Percentiles rank a stretch among this genome's conserved stretches.
Evolutionary conservation across 345 rosid genomes (phyloP).

Genomic region (Citrus inodora): DNA sequence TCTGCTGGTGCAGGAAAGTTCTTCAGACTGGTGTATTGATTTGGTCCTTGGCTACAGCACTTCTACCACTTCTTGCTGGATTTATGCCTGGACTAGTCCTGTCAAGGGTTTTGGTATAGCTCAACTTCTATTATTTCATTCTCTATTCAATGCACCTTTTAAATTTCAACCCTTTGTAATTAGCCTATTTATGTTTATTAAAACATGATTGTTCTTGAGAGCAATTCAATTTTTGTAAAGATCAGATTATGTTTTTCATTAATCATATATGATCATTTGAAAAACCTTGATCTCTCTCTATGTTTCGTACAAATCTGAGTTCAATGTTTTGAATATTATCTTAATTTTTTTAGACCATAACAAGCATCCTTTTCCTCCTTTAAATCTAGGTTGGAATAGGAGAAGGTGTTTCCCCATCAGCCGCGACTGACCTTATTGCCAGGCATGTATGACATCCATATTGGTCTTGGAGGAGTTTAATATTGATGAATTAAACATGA

Average conservation of each 20-base stretch:
- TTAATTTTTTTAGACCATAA: neutral
- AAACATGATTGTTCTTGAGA: neutral
- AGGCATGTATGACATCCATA: slow-evolving; percentile 58
- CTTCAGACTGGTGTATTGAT: slow-evolving; percentile 78
- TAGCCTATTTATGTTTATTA: neutral
- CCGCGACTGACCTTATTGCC: slow-evolving; percentile 97
- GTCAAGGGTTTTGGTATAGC: slow-evolving; percentile 70
- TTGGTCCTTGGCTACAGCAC: slow-evolving; percentile 90
- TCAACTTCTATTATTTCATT: neutral
- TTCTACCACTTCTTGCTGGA: slow-evolving; percentile 81
- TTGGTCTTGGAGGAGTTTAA: slow-evolving; percentile 17
- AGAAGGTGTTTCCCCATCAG: slow-evolving; percentile 98
- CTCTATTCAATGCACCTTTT: neutral
- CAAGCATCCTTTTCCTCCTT: slow-evolving; percentile 4
- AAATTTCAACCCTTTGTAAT: neutral
- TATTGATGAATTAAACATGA: neutral
- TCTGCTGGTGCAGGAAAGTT: slow-evolving; percentile 56
- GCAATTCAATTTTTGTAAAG: neutral
- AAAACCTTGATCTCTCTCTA: neutral
- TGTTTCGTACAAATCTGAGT: slow-evolving; percentile 2
- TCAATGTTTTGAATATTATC: neutral
- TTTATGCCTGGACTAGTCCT: slow-evolving; percentile 86
- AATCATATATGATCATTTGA: neutral
- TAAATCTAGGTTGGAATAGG: slow-evolving; percentile 88
- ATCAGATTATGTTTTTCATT: neutral